phyloP scores from a whole-genome alignment of 2,329 filamentous ascomycete genomes.

The Venturia asperata region DNA sequence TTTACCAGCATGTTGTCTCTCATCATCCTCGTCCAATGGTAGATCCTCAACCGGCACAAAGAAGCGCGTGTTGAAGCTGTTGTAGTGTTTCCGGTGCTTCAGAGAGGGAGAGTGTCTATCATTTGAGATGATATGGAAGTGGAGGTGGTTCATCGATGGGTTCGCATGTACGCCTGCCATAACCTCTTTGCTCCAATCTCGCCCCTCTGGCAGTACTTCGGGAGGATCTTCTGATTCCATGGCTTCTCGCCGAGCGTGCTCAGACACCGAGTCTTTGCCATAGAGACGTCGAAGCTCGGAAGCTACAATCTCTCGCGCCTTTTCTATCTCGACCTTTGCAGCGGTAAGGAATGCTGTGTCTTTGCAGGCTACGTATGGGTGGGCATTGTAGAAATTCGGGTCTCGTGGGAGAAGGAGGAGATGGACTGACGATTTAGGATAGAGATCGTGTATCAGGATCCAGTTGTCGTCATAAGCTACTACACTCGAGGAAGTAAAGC shows the following conservation, averaged over 20 bases:
- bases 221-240: slow-evolving; percentile 42
- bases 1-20: slow-evolving; percentile 29
- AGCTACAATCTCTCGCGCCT: slow-evolving; percentile 59
- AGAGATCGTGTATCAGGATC: slow-evolving; percentile 74
- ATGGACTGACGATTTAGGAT: slow-evolving; percentile 79
- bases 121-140: slow-evolving; percentile 77
- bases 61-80: slow-evolving; percentile 82
- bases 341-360: slow-evolving; percentile 60
- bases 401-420: slow-evolving; percentile 80
- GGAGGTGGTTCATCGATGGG: slow-evolving; percentile 87
- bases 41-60: slow-evolving; percentile 74
- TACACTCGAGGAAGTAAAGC: slow-evolving; percentile 52
- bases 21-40: slow-evolving; percentile 56
- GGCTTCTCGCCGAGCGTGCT: slow-evolving; percentile 57
- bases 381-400: slow-evolving; percentile 49
- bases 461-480: slow-evolving; percentile 62
- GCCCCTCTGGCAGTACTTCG: slow-evolving; percentile 53
- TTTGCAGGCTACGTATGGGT: slow-evolving; percentile 69
- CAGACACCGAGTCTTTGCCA: slow-evolving; percentile 55
- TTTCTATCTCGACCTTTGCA: slow-evolving; percentile 54
- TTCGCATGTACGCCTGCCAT: slow-evolving; percentile 74
- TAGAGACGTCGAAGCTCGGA: slow-evolving; percentile 66
- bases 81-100: slow-evolving; percentile 82
- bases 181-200: slow-evolving; percentile 73
- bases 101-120: slow-evolving; percentile 69